These are phyloP conservation scores for Chlorella sorokiniana DNA, from an alignment of 139 green algal genomes.

Conservation along the genomic window DNA sequence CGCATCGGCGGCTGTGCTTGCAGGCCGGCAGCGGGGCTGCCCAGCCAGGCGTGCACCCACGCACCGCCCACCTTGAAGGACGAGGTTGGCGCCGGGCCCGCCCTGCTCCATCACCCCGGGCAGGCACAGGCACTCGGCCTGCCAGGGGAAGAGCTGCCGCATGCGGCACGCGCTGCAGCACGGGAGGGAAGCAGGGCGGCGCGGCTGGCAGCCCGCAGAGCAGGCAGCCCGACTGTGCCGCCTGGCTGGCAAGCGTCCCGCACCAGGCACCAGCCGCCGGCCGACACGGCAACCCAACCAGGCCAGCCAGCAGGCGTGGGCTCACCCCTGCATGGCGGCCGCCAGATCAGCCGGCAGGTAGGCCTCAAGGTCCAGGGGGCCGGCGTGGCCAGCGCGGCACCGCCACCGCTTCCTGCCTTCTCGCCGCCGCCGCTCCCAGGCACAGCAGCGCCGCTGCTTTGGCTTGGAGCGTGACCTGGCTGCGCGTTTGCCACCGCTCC, in stretches of 20 bases:
- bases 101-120: not conserved
- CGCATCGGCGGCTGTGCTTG: not conserved
- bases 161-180: not conserved
- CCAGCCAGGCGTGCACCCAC: not conserved
- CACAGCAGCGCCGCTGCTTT: too few relatives aligned
- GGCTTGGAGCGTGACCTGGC: too few relatives aligned
- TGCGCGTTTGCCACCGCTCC: too few relatives aligned
- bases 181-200: not conserved
- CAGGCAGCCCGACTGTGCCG: too few relatives aligned
- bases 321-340: not conserved
- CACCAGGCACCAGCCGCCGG: too few relatives aligned
- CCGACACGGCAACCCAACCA: too few relatives aligned
- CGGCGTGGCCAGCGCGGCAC: not conserved
- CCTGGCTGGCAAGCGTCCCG: too few relatives aligned
- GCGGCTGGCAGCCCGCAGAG: not conserved
- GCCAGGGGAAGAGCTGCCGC: slow-evolving; percentile 22
- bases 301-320: not conserved
- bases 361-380: not conserved
- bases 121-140: slow-evolving; percentile 32
- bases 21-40: not conserved
- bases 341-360: not conserved
- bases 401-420: too few relatives aligned
- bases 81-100: not conserved
- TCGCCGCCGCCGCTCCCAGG: too few relatives aligned
- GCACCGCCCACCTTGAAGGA: not conserved